These are phyloP conservation scores for Debaryomyces robertsiae DNA, from an alignment of 1,139 yeast genomes.

Conservation along the genomic window DNA sequence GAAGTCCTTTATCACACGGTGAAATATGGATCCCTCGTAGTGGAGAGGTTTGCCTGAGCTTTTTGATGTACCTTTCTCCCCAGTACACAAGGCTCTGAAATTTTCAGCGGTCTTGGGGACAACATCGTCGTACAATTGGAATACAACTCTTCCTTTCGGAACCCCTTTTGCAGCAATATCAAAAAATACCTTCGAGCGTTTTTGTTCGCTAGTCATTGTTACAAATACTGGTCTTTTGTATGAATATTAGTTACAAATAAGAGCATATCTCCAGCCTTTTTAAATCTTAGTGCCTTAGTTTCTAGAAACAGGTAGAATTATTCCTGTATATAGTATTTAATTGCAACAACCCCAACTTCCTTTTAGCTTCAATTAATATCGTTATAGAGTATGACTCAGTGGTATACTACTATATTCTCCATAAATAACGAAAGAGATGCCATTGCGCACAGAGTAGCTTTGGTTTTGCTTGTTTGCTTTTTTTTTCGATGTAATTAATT, in stretches of 20 bases:
- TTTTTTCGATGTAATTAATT: too few species aligned
- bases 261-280: conserved; percentile 1
- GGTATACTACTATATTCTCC: too few species aligned
- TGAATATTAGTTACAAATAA: neutral
- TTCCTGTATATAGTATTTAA: conserved; percentile 4
- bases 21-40: conserved; percentile 83
- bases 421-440: too few species aligned
- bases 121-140: conserved; percentile 74
- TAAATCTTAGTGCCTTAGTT: conserved; percentile 4
- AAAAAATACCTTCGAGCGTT: conserved; percentile 61
- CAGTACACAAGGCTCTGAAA: conserved; percentile 87
- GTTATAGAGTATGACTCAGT: too few species aligned
- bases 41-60: conserved; percentile 62
- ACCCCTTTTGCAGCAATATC: conserved; percentile 71
- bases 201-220: conserved; percentile 10
- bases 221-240: neutral
- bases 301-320: conserved; percentile 8
- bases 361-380: too few species aligned
- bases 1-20: conserved; percentile 86
- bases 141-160: conserved; percentile 70
- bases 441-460: too few species aligned
- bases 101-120: conserved; percentile 95
- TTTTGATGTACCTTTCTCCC: conserved; percentile 74
- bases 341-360: too few species aligned
- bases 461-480: too few species aligned